Base-by-base conservation (phyloP, 2,329 filamentous ascomycete genomes). In the Dothideomycetidae sp. region DNA sequence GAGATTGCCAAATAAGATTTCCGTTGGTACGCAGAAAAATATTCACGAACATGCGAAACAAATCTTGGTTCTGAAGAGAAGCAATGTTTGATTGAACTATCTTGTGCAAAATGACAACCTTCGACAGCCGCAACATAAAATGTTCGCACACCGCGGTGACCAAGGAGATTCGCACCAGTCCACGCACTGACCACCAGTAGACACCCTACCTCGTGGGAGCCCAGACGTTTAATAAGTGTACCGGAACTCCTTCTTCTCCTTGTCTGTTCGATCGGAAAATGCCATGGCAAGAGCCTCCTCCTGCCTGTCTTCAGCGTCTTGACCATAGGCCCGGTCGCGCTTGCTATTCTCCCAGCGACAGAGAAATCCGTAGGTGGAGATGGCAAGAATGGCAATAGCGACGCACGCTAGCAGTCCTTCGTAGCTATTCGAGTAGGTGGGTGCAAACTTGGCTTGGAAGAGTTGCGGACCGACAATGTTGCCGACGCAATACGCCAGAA, bases 291-390 rank as follows among this genome's bases (percentile, higher is more conserved):
- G 7, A 26, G 21, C 21, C 7, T 26, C 39, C 29, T 45, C 41
- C 7, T 26, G 42, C 31, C 42, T 46, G 37, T 53, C 51, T 39
- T 45, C 36, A 21, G 45, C 18, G 39, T 52, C 50, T 15, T 47
- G 29, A 18, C 48, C 51, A 15, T 41, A 39, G 4, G 34, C 3
- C 23, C 30, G 44, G 13, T 57, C 54, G 19, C 56, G 48, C 13
- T 48, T 43, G 40, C 41, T 49, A 40, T 60, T 61, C 35, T 65
- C 61, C 60, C 59, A 66, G 7, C 55, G 49, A 45, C 72, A 73
- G 52, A 71, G 70, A 5, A 58, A 37, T 48, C 68, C 44, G 0
- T 54, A 53, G 1, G 57, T 49, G 7, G 48, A 49, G 13, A 54
- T 53, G 35, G 53, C 55, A 1, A 50, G 52, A 1, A 53, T 54